phyloP scores from a whole-genome alignment of 139 green algal species.

The Auxenochlorella pyrenoidosa region DNA sequence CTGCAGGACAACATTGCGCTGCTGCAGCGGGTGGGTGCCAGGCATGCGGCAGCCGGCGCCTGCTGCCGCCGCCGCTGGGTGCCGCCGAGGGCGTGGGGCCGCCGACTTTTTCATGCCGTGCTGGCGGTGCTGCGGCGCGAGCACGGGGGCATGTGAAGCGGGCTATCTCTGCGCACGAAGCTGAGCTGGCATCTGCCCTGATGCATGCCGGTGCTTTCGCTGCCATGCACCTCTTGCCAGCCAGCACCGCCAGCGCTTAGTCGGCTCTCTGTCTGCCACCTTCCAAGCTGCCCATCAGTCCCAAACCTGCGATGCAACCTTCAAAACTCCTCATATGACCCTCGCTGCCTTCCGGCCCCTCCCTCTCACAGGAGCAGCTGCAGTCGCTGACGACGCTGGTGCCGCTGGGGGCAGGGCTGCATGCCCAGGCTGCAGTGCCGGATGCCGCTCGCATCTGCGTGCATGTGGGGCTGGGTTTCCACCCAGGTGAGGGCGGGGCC shows the following conservation, averaged over 20 bases:
- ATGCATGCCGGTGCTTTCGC: not conserved
- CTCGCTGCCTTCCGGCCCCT: not conserved
- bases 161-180: not conserved
- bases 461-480: constrained; percentile 11
- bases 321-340: too few relatives aligned
- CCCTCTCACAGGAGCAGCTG: not conserved
- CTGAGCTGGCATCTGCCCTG: not conserved
- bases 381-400: not conserved
- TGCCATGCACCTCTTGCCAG: not conserved
- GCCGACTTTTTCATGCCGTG: too few relatives aligned
- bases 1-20: constrained; percentile 4
- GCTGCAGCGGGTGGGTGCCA: constrained; percentile 6
- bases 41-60: too few relatives aligned
- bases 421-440: not conserved
- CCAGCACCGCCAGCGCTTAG: too few relatives aligned
- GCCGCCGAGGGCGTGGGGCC: too few relatives aligned
- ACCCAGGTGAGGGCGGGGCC: not conserved
- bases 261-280: too few relatives aligned
- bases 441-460: constrained; percentile 5
- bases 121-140: too few relatives aligned
- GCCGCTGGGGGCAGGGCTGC: constrained; percentile 9
- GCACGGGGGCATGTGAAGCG: too few relatives aligned
- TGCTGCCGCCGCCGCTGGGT: not conserved
- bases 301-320: too few relatives aligned
- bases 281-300: too few relatives aligned